A percentile compares a stretch with the other conserved stretches of the same genome.
Conservation (phyloP, 768 basidiomycete genomes). For the Naematelia encephala region DNA sequence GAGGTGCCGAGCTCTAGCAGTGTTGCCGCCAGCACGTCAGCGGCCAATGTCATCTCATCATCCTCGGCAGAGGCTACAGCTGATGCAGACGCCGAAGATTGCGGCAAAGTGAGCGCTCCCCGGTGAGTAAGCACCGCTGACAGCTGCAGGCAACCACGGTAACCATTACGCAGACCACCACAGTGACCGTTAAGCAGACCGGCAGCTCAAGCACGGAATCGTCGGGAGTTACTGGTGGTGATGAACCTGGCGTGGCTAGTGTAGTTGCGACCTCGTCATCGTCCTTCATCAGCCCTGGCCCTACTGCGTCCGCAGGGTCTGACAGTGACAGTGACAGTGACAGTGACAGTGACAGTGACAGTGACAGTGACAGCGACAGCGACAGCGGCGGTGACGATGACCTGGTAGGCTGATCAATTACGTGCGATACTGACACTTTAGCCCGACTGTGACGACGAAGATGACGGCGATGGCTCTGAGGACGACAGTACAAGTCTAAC, state of each 20-base stretch:
- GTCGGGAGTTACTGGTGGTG: no score
- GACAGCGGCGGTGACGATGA: slow-evolving; percentile 20
- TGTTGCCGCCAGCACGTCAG: no score
- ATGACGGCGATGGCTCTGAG: slow-evolving; percentile 4
- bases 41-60: no score
- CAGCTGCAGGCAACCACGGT: not conserved
- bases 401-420: slow-evolving; percentile 5
- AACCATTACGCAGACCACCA: not conserved
- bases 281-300: no score
- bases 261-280: not conserved
- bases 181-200: not conserved
- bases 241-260: no score
- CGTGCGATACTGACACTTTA: not conserved
- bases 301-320: not conserved
- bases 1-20: no score
- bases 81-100: not conserved
- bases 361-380: slow-evolving; percentile 11
- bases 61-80: slow-evolving; percentile 3
- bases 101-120: no score
- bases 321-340: slow-evolving; percentile 13
- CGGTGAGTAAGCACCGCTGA: no score
- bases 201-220: not conserved
- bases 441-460: slow-evolving; percentile 19
- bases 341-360: slow-evolving; percentile 5
- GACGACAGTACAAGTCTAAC: not conserved